Conservation (phyloP, 176 grass and related monocot species). For the Oryza glaberrima region DNA sequence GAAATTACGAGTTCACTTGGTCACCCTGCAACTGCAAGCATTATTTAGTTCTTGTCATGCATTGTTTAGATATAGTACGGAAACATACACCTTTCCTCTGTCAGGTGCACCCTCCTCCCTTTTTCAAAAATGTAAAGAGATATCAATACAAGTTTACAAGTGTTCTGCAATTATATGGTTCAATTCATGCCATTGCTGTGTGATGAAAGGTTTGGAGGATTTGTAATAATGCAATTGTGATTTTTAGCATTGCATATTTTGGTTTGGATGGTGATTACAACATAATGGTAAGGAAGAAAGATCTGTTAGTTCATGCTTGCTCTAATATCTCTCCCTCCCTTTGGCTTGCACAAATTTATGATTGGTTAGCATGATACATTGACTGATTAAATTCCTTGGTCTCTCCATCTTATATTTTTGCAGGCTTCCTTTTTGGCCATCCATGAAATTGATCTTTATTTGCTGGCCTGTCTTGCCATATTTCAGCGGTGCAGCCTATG, state of each 20-base stretch:
- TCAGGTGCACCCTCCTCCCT: too few relatives aligned
- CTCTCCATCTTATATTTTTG: constrained; percentile 36
- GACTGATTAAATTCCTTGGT: not conserved
- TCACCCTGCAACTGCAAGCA: too few relatives aligned
- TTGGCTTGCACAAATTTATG: constrained; percentile 18
- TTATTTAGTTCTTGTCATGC: too few relatives aligned
- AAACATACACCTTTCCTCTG: too few relatives aligned
- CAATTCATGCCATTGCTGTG: not conserved
- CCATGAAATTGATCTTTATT: constrained; percentile 65
- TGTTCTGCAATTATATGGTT: not conserved
- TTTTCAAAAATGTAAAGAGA: too few relatives aligned
- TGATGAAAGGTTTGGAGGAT: not conserved
- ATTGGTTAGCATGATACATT: not conserved
- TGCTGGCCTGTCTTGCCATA: constrained; percentile 80
- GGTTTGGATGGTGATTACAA: not conserved
- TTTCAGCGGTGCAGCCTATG: constrained; percentile 73
- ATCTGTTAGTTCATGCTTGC: not conserved
- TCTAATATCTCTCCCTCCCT: not conserved
- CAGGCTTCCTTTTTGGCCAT: constrained; percentile 79
- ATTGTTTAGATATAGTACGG: too few relatives aligned
- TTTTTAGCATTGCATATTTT: not conserved
- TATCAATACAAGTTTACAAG: too few relatives aligned
- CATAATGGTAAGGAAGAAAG: constrained; percentile 20
- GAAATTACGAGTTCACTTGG: too few relatives aligned
- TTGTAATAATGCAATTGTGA: not conserved